Percentiles rank a stretch among this genome's conserved stretches.
phyloP scores from a whole-genome alignment of 495 filamentous ascomycete genomes.

The Aspergillus egyptiacus region DNA sequence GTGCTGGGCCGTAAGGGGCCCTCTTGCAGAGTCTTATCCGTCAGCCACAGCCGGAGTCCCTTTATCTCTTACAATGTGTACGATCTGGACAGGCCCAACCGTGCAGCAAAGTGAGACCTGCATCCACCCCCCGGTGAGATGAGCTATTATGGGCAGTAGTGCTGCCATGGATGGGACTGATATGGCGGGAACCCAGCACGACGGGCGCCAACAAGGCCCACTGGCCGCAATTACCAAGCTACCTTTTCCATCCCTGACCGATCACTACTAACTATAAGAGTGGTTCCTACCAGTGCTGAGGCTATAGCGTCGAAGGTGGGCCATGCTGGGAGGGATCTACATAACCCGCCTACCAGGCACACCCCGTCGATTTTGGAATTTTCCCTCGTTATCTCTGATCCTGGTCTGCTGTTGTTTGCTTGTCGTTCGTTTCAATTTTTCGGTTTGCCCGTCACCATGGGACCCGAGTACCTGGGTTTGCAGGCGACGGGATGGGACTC shows the following conservation, averaged over 20 bases:
- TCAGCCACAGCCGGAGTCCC: slow-evolving; percentile 7
- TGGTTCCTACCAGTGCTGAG: slow-evolving; percentile 2
- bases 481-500: slow-evolving; percentile 17
- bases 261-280: background rate
- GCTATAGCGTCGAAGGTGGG: background rate
- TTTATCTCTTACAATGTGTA: background rate
- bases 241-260: background rate
- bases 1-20: no score
- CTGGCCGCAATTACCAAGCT: no score
- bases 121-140: slow-evolving; percentile 7
- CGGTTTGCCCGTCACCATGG: slow-evolving; percentile 9
- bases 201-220: background rate
- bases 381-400: slow-evolving; percentile 2
- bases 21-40: background rate
- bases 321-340: background rate
- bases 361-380: background rate
- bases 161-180: background rate
- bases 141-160: slow-evolving; percentile 3
- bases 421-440: background rate
- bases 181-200: background rate
- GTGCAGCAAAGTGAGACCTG: slow-evolving; percentile 13
- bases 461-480: slow-evolving; percentile 17
- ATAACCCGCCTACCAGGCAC: slow-evolving; percentile 1
- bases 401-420: background rate
- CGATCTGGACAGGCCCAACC: no score